Conservation (phyloP, 2,329 filamentous ascomycete species). For the Onygenales sp. region DNA sequence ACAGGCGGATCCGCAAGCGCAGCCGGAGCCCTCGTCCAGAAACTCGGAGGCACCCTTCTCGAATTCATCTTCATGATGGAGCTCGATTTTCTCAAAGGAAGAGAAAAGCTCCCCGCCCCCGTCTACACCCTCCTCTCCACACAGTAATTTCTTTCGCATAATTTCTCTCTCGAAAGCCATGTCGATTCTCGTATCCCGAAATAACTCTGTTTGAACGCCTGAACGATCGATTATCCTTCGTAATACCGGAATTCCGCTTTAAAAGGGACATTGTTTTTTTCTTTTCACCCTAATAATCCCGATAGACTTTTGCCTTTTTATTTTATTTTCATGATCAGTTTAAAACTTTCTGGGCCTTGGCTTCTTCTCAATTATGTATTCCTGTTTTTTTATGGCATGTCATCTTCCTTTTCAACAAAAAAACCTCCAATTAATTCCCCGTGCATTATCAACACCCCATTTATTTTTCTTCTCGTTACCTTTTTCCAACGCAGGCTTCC, state of each 20-base stretch:
- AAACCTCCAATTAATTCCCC: no score
- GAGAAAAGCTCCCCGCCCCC: conserved; percentile 77
- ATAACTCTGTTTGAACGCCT: no score
- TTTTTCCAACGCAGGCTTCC: no score
- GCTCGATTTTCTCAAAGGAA: conserved; percentile 84
- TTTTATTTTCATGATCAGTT: neutral
- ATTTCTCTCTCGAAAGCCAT: neutral
- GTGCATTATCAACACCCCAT: no score
- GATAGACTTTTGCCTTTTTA: neutral
- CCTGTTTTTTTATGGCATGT: neutral
- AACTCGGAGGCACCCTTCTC: conserved; percentile 75
- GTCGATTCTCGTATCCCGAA: no score
- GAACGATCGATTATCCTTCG: neutral
- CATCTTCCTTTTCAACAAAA: neutral
- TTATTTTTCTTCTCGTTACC: no score
- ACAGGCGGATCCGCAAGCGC: conserved; percentile 84
- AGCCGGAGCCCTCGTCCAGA: conserved; percentile 73
- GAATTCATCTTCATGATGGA: conserved; percentile 95
- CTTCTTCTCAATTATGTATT: neutral
- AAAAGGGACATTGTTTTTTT: neutral
- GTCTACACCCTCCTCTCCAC: conserved; percentile 70
- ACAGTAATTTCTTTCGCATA: neutral
- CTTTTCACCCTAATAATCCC: neutral
- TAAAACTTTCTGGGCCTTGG: neutral
- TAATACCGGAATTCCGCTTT: neutral